Base-by-base conservation (phyloP, 805 yeast species). In the Phaffomyces thermotolerans region DNA sequence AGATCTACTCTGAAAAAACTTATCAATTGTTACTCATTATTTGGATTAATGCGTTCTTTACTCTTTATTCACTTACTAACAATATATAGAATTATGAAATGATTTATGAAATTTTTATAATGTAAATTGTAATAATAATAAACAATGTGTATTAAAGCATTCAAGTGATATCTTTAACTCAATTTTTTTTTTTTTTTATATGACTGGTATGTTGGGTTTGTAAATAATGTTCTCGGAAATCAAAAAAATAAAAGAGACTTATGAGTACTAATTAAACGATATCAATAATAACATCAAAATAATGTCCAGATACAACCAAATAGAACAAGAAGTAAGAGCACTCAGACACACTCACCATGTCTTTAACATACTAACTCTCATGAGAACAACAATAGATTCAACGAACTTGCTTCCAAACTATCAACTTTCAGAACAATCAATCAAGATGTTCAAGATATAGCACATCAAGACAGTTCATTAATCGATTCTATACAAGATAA, bases 341-440 rank as follows among this genome's bases (percentile, higher is more conserved):
- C 10, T 18, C 6, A 27, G n/a, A n/a, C 13, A 31, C 20, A 17
- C 17, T n/a, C 5, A 6, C 17, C 12, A 4, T 8, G 12, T n/a
- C 12, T 2, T 6, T 10, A 17, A 15, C 12, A 12, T 15, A 37
- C 39, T 45, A 39, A 39, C 42, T 12, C 13, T 3, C 29, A 64
- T 4, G 8, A 82, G 71, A 84, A 84, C 62, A 84, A 84, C 57
- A 66, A 67, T 32, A 72, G 81, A 48, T 69, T 84, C 49, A 75
- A 81, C 49, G 74, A 72, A 49, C 68, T 84, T 20, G 85, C 90
- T 3, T 69, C 73, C 41, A 84, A 84, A 58, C 66, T 84, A 33
- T 72, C 86, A 2, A 71, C 80, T 1, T 74, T 84, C 52, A 73
- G 85, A 47, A 68, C 69, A 44, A 77, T 84, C 23, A 83, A 87